A percentile compares a stretch with the other conserved stretches of the same genome.
Evolutionary conservation across 371 early-diverging fungal genomes (phyloP).

Genomic region (Rhizopus stolonifer): DNA sequence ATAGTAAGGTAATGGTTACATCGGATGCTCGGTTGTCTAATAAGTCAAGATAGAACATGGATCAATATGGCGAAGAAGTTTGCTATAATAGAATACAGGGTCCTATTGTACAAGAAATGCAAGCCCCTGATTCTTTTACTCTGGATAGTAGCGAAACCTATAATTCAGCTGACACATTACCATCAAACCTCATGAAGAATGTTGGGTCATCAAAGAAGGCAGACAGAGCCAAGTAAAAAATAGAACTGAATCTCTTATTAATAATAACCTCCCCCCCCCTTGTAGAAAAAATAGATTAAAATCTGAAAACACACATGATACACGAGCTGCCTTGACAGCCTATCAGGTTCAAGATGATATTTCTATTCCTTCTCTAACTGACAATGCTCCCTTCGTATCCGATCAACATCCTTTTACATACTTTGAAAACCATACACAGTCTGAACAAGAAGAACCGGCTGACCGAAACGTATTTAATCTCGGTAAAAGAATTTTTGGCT

Average conservation of each 20-base stretch:
- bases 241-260: too few species aligned
- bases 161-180: neutral
- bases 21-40: neutral
- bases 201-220: too few species aligned
- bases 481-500: constrained; percentile 25
- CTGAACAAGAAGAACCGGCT: constrained; percentile 5
- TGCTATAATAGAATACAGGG: constrained; percentile 21
- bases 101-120: constrained; percentile 11
- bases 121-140: constrained; percentile 30
- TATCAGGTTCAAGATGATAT: constrained; percentile 12
- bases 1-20: constrained; percentile 10
- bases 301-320: too few species aligned
- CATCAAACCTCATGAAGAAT: too few species aligned
- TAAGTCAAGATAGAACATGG: constrained; percentile 17
- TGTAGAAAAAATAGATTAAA: neutral
- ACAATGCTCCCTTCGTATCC: constrained; percentile 37
- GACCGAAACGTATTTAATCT: constrained; percentile 26
- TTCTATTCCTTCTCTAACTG: constrained; percentile 22
- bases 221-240: too few species aligned
- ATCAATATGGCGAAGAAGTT: constrained; percentile 36
- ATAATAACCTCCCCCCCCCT: too few species aligned
- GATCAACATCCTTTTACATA: constrained; percentile 45
- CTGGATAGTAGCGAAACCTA: too few species aligned
- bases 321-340: too few species aligned
- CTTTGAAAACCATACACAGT: constrained; percentile 13